phyloP scores from a whole-genome alignment of 1,139 yeast species.

The Kodamaea suecica region DNA sequence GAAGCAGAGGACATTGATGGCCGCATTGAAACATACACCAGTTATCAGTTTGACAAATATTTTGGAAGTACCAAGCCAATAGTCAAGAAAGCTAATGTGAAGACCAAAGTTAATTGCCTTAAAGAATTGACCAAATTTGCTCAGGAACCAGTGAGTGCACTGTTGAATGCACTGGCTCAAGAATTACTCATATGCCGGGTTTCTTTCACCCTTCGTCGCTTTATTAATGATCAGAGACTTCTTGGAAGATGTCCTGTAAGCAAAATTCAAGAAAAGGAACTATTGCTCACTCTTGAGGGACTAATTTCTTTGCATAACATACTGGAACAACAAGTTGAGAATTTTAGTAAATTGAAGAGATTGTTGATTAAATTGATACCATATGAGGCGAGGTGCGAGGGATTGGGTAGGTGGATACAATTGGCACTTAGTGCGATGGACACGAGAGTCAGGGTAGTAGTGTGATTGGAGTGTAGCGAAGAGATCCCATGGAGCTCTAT shows the following conservation, averaged over 20 bases:
- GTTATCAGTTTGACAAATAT: slow-evolving; percentile 24
- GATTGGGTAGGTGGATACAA: slow-evolving; percentile 10
- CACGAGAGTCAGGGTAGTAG: too few relatives aligned
- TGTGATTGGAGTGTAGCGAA: too few relatives aligned
- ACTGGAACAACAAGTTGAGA: slow-evolving; percentile 6
- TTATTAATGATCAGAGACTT: slow-evolving; percentile 33
- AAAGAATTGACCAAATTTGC: slow-evolving; percentile 28
- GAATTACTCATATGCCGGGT: slow-evolving; percentile 28
- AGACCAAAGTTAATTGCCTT: slow-evolving; percentile 32
- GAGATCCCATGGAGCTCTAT: too few relatives aligned
- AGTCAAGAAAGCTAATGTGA: slow-evolving; percentile 20
- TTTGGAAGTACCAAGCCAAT: slow-evolving; percentile 36
- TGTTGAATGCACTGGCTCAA: slow-evolving; percentile 21
- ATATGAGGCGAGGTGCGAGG: slow-evolving; percentile 20
- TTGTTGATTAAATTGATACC: slow-evolving; percentile 29
- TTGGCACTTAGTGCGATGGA: not conserved
- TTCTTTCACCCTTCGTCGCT: slow-evolving; percentile 34
- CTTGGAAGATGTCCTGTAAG: slow-evolving; percentile 33
- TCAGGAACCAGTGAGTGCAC: slow-evolving; percentile 11
- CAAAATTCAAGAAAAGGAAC: slow-evolving; percentile 36
- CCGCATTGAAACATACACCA: slow-evolving; percentile 19
- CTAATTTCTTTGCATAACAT: slow-evolving; percentile 10
- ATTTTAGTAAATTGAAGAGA: slow-evolving; percentile 15
- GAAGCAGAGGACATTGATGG: slow-evolving; percentile 5
- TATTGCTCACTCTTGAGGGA: slow-evolving; percentile 27